A percentile compares a stretch with the other conserved stretches of the same genome.
phyloP scores from a whole-genome alignment of 1,284 basidiomycete genomes.

The Volvariella volvacea region DNA sequence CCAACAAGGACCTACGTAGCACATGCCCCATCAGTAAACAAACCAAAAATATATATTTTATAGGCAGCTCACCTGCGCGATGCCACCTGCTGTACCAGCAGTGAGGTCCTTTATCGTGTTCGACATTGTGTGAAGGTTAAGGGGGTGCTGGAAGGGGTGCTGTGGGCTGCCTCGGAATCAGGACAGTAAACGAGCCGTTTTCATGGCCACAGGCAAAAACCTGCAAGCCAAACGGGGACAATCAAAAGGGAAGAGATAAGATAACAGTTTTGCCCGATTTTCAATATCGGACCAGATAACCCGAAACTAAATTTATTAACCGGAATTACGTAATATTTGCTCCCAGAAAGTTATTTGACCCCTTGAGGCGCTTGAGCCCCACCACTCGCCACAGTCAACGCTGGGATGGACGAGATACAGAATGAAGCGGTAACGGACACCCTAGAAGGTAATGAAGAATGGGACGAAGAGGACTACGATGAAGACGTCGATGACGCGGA shows the following conservation, averaged over 20 bases:
- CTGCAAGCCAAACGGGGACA: constrained; percentile 15
- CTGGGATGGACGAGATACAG: constrained; percentile 5
- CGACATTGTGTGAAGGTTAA: constrained; percentile 24
- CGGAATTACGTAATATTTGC: constrained; percentile 1
- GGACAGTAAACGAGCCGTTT: background rate
- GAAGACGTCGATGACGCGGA: constrained; percentile 53
- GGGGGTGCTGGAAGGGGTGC: constrained; percentile 5
- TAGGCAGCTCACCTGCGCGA: constrained; percentile 64
- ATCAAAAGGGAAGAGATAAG: constrained; percentile 21
- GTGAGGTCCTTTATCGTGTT: constrained; percentile 71
- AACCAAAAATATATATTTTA: constrained; percentile 2
- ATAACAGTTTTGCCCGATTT: constrained; percentile 15
- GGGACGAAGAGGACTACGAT: constrained; percentile 41
- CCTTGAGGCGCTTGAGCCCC: constrained; percentile 1
- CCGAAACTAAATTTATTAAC: constrained; percentile 1
- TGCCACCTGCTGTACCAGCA: constrained; percentile 82
- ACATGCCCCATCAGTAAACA: constrained; percentile 5
- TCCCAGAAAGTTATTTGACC: constrained; percentile 4
- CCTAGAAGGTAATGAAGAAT: constrained; percentile 25
- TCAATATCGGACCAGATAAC: constrained; percentile 10
- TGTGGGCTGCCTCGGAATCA: constrained; percentile 1
- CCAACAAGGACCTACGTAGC: constrained; percentile 73
- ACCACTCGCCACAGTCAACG: constrained; percentile 4
- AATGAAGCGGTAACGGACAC: background rate
- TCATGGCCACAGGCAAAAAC: constrained; percentile 1